Conservation (phyloP, 805 yeast species). For the Blastobotrys peoriensis region DNA sequence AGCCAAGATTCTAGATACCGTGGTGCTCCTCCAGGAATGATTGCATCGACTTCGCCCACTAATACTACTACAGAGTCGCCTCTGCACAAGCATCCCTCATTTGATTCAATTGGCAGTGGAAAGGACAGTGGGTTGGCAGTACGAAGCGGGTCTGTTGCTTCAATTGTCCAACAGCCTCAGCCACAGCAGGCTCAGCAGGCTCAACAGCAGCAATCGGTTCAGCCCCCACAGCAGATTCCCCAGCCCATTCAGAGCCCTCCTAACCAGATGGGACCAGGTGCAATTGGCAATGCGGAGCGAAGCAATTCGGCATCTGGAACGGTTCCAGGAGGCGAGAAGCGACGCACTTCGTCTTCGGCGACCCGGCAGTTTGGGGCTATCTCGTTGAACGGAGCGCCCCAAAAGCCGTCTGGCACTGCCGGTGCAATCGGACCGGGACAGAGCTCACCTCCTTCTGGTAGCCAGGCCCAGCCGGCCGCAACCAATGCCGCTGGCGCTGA, state of each 20-base stretch:
- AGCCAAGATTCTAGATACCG: neutral
- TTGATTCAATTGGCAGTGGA: neutral
- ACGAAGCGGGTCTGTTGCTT: neutral
- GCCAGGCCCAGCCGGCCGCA: conserved; percentile 1
- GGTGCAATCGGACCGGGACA: conserved; percentile 1
- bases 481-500: conserved; percentile 6
- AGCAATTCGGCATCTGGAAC: neutral
- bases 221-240: conserved; percentile 7
- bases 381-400: neutral
- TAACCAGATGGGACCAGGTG: neutral
- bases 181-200: conserved; percentile 5
- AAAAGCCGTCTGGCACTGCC: neutral
- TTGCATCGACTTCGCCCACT: conserved; percentile 2
- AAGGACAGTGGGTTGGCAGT: neutral
- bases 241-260: conserved; percentile 8
- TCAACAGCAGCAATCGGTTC: conserved; percentile 4
- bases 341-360: neutral
- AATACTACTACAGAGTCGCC: neutral
- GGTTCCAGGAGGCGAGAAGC: neutral
- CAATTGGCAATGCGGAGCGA: neutral
- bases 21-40: conserved; percentile 1
- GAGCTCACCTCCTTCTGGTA: neutral
- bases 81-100: neutral
- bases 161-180: conserved; percentile 1
- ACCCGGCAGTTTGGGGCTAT: neutral